Conservation (phyloP, 768 basidiomycete genomes). For the Fomitopsis serialis region DNA sequence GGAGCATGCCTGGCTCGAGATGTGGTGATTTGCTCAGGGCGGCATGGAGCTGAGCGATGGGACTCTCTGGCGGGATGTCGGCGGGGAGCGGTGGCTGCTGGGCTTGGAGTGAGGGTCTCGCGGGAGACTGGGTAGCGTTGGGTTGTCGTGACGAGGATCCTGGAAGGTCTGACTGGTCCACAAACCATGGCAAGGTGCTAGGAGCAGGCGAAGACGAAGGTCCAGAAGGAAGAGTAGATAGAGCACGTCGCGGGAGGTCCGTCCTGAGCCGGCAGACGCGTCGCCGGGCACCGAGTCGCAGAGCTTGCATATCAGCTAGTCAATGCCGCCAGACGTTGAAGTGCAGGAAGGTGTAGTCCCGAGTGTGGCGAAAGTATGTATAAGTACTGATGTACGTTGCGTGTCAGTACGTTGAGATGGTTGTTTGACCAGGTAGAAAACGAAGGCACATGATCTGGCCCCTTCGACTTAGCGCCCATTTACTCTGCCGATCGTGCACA, state of each 20-base stretch:
- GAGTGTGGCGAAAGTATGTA: no score
- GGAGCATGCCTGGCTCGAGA: constrained; percentile 55
- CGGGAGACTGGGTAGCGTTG: constrained; percentile 6
- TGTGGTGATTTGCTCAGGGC: constrained; percentile 59
- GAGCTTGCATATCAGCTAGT: background rate
- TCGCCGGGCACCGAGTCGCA: background rate
- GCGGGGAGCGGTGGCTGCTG: constrained; percentile 39
- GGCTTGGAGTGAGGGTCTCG: constrained; percentile 19
- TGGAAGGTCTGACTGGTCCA: constrained; percentile 38
- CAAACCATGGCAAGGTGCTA: constrained; percentile 56
- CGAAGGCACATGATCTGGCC: no score
- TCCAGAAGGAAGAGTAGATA: constrained; percentile 2
- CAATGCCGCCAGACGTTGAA: background rate
- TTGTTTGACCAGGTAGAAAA: no score
- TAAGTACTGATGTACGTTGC: no score
- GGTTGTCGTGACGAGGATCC: constrained; percentile 3
- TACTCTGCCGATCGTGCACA: no score
- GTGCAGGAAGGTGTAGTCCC: no score
- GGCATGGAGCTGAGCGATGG: constrained; percentile 42
- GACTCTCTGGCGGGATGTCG: constrained; percentile 46
- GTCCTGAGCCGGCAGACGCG: background rate
- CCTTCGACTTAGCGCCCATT: no score
- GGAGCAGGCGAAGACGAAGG: constrained; percentile 5
- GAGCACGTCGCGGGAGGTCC: constrained; percentile 3
- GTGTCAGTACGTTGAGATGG: no score